These are phyloP conservation scores for Glebionis coronaria DNA, from an alignment of 129 eudicot genomes.

Conservation along the genomic window DNA sequence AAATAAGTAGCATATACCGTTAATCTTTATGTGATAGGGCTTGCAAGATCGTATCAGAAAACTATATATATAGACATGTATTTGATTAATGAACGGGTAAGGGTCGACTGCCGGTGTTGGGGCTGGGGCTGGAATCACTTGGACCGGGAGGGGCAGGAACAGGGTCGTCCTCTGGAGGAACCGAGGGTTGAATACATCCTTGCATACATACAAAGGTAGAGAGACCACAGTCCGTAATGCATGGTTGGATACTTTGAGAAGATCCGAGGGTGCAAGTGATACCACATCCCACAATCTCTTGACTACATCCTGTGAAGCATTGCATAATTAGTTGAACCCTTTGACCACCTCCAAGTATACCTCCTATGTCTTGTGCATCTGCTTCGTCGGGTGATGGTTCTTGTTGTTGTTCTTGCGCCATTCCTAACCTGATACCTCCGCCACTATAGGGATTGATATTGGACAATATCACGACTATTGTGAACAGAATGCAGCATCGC, in stretches of 20 bases:
- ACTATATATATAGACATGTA: too few relatives aligned
- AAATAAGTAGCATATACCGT: not conserved
- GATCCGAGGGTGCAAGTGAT: slow-evolving; percentile 39
- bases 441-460: slow-evolving; percentile 13
- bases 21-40: not conserved
- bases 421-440: slow-evolving; percentile 9
- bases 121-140: not conserved
- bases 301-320: slow-evolving; percentile 40
- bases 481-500: not conserved
- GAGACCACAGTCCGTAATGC: slow-evolving; percentile 36
- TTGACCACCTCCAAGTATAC: slow-evolving; percentile 15
- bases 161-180: slow-evolving; percentile 12
- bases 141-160: not conserved
- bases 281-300: slow-evolving; percentile 34
- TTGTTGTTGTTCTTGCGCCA: slow-evolving; percentile 18
- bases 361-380: slow-evolving; percentile 16
- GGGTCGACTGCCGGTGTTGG: not conserved
- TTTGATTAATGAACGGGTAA: too few relatives aligned
- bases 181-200: slow-evolving; percentile 26
- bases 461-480: slow-evolving; percentile 9
- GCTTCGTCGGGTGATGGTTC: not conserved
- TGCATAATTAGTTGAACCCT: slow-evolving; percentile 37
- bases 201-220: slow-evolving; percentile 38
- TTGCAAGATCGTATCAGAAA: too few relatives aligned
- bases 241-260: slow-evolving; percentile 35